phyloP scores from a whole-genome alignment of 1,139 yeast species.

The Pichia sp. region DNA sequence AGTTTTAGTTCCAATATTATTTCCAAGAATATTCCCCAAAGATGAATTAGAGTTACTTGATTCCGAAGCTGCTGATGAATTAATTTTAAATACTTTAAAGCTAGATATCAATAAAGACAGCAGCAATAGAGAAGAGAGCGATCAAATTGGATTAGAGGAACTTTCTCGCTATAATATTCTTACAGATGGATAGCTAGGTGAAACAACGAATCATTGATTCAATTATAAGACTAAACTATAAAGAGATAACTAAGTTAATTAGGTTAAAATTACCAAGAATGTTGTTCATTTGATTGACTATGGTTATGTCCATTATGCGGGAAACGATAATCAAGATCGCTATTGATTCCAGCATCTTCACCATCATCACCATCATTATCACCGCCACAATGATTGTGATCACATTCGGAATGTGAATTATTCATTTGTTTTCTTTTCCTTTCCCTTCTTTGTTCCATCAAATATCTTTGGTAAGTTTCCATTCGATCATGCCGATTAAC shows the following conservation, averaged over 20 bases:
- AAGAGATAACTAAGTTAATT: not conserved
- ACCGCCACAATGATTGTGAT: slow-evolving; percentile 1
- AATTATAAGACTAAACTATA: not conserved
- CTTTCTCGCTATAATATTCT: not conserved
- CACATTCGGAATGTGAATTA: not conserved
- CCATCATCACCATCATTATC: not conserved
- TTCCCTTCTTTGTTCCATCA: slow-evolving; percentile 10
- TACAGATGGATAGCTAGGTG: not conserved
- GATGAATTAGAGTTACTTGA: slow-evolving; percentile 62
- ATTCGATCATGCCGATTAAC: slow-evolving; percentile 28
- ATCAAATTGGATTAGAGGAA: not conserved
- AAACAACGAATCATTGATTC: not conserved
- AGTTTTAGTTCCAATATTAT: slow-evolving; percentile 34
- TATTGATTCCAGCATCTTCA: not conserved
- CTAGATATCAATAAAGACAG: slow-evolving; percentile 5
- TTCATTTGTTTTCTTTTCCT: not conserved
- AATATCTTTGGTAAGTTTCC: slow-evolving; percentile 17
- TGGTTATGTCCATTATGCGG: not conserved
- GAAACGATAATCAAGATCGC: not conserved
- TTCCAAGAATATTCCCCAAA: slow-evolving; percentile 58
- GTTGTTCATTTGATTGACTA: not conserved
- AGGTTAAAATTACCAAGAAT: not conserved
- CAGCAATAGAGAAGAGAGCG: not conserved
- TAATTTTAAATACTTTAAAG: slow-evolving; percentile 39
- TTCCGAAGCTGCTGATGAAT: slow-evolving; percentile 63